Percentiles rank a stretch among this genome's conserved stretches.
Conservation (phyloP, 305 asterid species). For the Withania somnifera region DNA sequence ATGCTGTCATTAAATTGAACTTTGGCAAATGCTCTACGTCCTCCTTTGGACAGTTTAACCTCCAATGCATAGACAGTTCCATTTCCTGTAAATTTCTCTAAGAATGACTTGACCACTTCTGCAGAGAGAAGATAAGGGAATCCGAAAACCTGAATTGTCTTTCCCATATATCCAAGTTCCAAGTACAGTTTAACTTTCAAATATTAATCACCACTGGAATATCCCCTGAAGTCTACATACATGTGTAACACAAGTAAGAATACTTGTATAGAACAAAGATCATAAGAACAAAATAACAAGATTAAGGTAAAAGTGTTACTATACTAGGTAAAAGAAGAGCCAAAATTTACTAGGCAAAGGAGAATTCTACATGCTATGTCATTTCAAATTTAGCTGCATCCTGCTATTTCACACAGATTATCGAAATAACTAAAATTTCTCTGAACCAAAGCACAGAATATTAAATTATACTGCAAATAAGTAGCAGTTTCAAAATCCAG, state of each 20-base stretch:
- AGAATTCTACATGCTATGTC: background rate
- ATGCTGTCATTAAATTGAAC: slow-evolving; percentile 36
- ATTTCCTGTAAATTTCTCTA: slow-evolving; percentile 35
- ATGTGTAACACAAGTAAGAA: background rate
- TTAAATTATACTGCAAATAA: too few relatives aligned
- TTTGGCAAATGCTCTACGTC: slow-evolving; percentile 45
- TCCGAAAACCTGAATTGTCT: slow-evolving; percentile 44
- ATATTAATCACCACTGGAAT: background rate
- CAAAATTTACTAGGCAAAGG: background rate
- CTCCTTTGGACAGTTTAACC: slow-evolving; percentile 30
- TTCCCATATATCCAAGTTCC: slow-evolving; percentile 29
- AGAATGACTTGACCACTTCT: slow-evolving; percentile 20
- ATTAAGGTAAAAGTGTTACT: background rate
- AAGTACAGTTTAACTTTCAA: slow-evolving; percentile 8
- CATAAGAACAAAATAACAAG: background rate
- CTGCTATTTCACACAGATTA: background rate
- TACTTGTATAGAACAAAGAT: background rate
- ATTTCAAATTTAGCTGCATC: background rate
- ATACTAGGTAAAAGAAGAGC: background rate
- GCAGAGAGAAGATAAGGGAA: slow-evolving; percentile 42
- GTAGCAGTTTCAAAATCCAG: too few relatives aligned
- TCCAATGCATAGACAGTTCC: slow-evolving; percentile 54
- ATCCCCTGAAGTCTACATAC: background rate
- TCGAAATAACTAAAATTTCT: background rate
- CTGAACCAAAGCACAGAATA: background rate